Evolutionary conservation across 2,329 filamentous ascomycete species (phyloP), one percentile per base, ranked within the genome.

Genomic region (Scopulariopsis brevicaulis): DNA sequence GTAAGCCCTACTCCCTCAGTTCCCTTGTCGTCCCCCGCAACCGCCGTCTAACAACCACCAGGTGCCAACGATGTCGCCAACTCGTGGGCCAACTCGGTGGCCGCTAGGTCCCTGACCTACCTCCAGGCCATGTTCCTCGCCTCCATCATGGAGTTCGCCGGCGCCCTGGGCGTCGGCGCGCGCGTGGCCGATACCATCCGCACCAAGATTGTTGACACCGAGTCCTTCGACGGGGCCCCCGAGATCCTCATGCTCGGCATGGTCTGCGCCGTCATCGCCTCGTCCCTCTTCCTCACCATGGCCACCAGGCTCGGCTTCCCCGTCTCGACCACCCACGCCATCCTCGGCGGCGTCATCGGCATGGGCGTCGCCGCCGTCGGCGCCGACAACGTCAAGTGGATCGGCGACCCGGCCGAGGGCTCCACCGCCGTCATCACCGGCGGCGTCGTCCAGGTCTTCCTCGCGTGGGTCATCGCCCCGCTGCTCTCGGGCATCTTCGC

Each of bases 81-180:
- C 74, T 81, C 85, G 1, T 90, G 84, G 82, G 85, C 85, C n/a
- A 87, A 84, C 37, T 85, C 82, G 62, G 86, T 89, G 59, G 86
- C 84, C 1, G 88, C 86, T 3, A 76, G 85, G 46, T 88, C 86
- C 59, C 69, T 87, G 50, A 78, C 79, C 20, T 80, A 84, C 67
- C 61, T 78, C 57, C 82, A 85, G 67, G 83, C 80, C 62, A 82
- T 83, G 80, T 62, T 77, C 14, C 70, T 82, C 32, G 81, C 78
- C 43, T 75, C 77, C 52, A 65, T 84, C 60, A 83, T 84, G 73
- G 83, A 86, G 68, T 82, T 86, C 63, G 68, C 75, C n/a, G 84
- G 84, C 55, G 76, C 80, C 50, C 73, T 86, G 34, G 78, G 78
- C 59, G 81, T 85, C 54, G 83, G 82, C 25, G 77, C 81, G 35